Percentiles rank a stretch among this genome's conserved stretches.
Evolutionary conservation across 768 basidiomycete species (phyloP).

Genomic region (Russula sp.): DNA sequence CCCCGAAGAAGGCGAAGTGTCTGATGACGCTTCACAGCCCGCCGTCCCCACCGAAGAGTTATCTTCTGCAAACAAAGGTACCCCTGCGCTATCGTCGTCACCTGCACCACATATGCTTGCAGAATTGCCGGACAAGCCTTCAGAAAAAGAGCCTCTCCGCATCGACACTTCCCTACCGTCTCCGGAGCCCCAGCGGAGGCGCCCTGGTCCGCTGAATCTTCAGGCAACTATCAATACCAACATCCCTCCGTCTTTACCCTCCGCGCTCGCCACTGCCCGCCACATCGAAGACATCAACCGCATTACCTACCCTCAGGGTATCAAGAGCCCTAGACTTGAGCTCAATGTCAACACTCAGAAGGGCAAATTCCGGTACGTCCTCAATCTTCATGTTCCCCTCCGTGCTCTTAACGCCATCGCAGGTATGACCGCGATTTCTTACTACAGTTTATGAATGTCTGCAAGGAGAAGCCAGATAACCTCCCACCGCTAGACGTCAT

Average conservation of each 20-base stretch:
- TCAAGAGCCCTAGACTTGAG: slow-evolving; percentile 77
- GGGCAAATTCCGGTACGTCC: slow-evolving; percentile 78
- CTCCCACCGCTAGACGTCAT: slow-evolving; percentile 88
- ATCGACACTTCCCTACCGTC: slow-evolving; percentile 58
- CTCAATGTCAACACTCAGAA: slow-evolving; percentile 81
- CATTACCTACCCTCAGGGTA: slow-evolving; percentile 78
- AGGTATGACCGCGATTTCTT: slow-evolving; percentile 98
- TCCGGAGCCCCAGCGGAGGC: slow-evolving; percentile 46
- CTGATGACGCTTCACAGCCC: slow-evolving; percentile 39
- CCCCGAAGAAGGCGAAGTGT: slow-evolving; percentile 48
- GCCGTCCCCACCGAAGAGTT: slow-evolving; percentile 31
- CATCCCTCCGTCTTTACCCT: slow-evolving; percentile 50
- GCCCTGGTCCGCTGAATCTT: slow-evolving; percentile 75
- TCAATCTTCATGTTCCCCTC: not conserved
- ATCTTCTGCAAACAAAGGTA: slow-evolving; percentile 5
- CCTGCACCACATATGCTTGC: slow-evolving; percentile 39
- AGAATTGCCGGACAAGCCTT: slow-evolving; percentile 46
- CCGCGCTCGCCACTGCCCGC: slow-evolving; percentile 75
- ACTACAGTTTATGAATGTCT: slow-evolving; percentile 91
- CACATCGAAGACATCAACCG: slow-evolving; percentile 78
- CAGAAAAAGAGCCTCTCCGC: slow-evolving; percentile 54
- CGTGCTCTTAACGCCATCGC: slow-evolving; percentile 14
- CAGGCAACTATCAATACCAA: slow-evolving; percentile 47
- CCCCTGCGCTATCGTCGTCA: slow-evolving; percentile 30
- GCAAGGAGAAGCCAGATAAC: slow-evolving; percentile 91